Base-by-base conservation (phyloP, 805 yeast species). In the Debaryomyces castellii region DNA sequence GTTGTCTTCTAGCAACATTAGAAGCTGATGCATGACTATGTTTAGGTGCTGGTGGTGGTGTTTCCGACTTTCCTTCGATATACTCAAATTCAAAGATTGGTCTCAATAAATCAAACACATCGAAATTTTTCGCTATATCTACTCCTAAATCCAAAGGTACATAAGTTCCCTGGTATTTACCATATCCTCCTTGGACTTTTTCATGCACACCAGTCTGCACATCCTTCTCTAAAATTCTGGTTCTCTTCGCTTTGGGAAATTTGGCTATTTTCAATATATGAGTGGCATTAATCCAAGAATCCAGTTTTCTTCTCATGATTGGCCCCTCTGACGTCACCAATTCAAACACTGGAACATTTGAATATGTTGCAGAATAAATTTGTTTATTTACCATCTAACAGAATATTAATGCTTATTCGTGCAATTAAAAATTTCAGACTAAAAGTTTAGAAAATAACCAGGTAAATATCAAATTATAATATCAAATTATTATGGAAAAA, bases 151-250 rank as follows among this genome's bases (percentile, higher is more conserved):
- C 65, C 41, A 72, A 62, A 1, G 77, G 77, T 8, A 73, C 76
- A 46, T 71, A 73, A 2, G 77, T 73, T 3, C 77, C 77, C 48
- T 69, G 88, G 61, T 80, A 82, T 54, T 81, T 81, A n/a, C 87
- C 88, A 51, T 82, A 80, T 0, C 88, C 89, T 28, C 88, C 88
- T 60, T 83, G 87, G 21, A 83, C 83, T 54, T 83, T 83, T 54
- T 85, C 90, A 57, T 81, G 85, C 28, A 67, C 69, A n/a, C 86
- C 84, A 5, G 80, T 76, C 46, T 74, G 79, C 35, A 82, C 81
- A 51, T 83, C 88, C 51, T 74, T 74, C 50, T 84, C 89, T 48
- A 85, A 75, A 41, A 82, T 73, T 48, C 83, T 76, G 7, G 87
- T 81, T 40, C 88, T 67, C 48, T 77, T 76, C 17, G 85, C 80